phyloP scores from a whole-genome alignment of 2,329 filamentous ascomycete genomes.

The Phialophora expanda region DNA sequence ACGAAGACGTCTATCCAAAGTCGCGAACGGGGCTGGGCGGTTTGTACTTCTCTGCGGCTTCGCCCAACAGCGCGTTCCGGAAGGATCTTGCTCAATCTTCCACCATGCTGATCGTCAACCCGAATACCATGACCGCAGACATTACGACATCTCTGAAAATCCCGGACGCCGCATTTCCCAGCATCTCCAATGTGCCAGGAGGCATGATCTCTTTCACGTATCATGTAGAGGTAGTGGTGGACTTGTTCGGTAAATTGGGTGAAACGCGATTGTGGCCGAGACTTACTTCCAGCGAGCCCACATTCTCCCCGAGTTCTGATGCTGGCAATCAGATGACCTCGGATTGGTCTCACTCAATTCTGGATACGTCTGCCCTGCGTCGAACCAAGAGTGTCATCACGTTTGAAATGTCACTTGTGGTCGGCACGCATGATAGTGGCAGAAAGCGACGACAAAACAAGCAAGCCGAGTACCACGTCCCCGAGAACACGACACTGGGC shows the following conservation, averaged over 20 bases:
- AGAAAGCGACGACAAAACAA: slow-evolving; percentile 42
- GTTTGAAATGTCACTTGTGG: slow-evolving; percentile 81
- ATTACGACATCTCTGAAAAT: slow-evolving; percentile 84
- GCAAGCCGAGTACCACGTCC: slow-evolving; percentile 22
- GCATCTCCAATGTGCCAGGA: slow-evolving; percentile 85
- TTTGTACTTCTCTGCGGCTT: slow-evolving; percentile 81
- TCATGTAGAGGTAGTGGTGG: slow-evolving; percentile 88
- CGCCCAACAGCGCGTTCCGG: slow-evolving; percentile 89
- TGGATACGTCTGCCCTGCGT: slow-evolving; percentile 84
- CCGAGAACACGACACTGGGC: slow-evolving; percentile 13
- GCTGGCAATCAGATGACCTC: slow-evolving; percentile 47
- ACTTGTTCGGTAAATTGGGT: slow-evolving; percentile 85
- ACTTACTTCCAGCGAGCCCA: slow-evolving; percentile 48
- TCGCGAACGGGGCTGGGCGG: slow-evolving; percentile 86
- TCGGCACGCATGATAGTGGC: slow-evolving; percentile 82
- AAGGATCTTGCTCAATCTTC: slow-evolving; percentile 92
- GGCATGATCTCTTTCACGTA: slow-evolving; percentile 96
- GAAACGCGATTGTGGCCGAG: slow-evolving; percentile 69
- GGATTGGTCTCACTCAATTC: slow-evolving; percentile 65
- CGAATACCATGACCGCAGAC: slow-evolving; percentile 74
- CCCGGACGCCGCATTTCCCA: slow-evolving; percentile 89
- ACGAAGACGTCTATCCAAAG: slow-evolving; percentile 84
- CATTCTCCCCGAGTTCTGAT: slow-evolving; percentile 47
- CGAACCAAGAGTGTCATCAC: slow-evolving; percentile 92
- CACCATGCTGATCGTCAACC: slow-evolving; percentile 86